Evolutionary conservation across 2,329 filamentous ascomycete species (phyloP), one percentile per base, ranked within the genome.

Genomic region (Lasiodiplodia gonubiensis): DNA sequence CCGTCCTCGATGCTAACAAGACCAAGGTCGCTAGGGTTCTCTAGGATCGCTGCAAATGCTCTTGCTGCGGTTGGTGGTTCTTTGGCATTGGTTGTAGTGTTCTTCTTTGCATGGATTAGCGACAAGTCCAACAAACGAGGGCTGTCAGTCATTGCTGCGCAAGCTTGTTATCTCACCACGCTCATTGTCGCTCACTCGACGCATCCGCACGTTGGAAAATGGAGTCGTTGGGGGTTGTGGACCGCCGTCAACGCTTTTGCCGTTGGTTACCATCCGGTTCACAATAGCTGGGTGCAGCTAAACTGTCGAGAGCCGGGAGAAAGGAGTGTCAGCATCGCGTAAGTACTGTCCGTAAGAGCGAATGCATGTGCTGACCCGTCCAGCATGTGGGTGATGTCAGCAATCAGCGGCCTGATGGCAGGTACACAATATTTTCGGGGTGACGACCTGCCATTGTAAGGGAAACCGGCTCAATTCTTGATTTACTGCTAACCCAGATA

Each of bases 221-320:
- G 85, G 84, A 79, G 78, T 8, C 79, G 80, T 12, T 85, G 82
- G 76, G 83, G 79, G 0, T 73, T 86, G 6, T 86, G 84, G 84
- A 86, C 84, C 3, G 76, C 77, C 0, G 78, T 86, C 3, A 86
- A 86, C 71, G 76, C 75, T 1, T 80, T 86, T 46, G 83, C 84
- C 0, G 84, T 86, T 10, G 82, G 84, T 0, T 86, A 86, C 69
- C 84, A 86, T 72, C 84, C 84, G 0, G 78, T 84, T 0, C 83
- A 86, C 66, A 86, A 86, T 72, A 79, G 82, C 0, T 86, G 84
- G 84, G 75, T 84, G 21, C 83, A 85, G 71, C 74, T 86, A 7
- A 86, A 86, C 69, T 86, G 84, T 70, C 76, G 74, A 16, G 81
- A 81, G 21, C 71, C 81, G 0, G 73, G 79, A 4, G 84, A 85